Evolutionary conservation across 306 rosid species (phyloP).

Genomic region (Prunus kanzakura): DNA sequence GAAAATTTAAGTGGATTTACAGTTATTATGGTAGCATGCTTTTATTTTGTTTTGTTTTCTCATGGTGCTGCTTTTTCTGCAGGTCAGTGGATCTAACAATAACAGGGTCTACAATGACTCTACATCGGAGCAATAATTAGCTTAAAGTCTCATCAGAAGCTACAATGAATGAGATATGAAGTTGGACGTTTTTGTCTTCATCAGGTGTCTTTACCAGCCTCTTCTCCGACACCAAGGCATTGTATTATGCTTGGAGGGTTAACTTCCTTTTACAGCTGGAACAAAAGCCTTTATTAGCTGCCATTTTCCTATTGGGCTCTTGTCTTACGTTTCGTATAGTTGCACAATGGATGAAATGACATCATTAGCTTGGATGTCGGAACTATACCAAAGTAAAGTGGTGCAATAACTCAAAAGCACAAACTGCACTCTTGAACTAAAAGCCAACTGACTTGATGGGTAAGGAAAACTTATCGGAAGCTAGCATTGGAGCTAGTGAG

Average conservation of each 20-base stretch:
- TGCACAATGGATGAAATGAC: constrained; percentile 17
- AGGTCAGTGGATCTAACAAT: background rate
- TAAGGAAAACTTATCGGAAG: constrained; percentile 34
- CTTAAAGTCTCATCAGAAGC: constrained; percentile 19
- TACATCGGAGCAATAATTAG: constrained; percentile 8
- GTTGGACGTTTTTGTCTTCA: constrained; percentile 11
- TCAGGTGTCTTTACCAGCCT: background rate
- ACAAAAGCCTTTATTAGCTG: background rate
- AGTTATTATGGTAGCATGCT: background rate
- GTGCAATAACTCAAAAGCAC: constrained; percentile 20
- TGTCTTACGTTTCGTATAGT: constrained; percentile 7
- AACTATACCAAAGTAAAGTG: constrained; percentile 24
- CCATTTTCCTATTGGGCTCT: constrained; percentile 2
- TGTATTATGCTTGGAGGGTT: constrained; percentile 11
- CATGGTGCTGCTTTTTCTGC: background rate
- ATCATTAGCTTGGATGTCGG: constrained; percentile 11
- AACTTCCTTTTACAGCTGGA: background rate
- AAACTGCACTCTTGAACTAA: constrained; percentile 20
- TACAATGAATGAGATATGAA: background rate
- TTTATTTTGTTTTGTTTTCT: background rate
- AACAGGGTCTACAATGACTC: background rate
- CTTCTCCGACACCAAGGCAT: constrained; percentile 13
- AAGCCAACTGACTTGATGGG: constrained; percentile 36
- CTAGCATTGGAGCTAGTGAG: constrained; percentile 32
- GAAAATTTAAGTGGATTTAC: background rate